Evolutionary conservation across 2,329 filamentous ascomycete species (phyloP).

Genomic region (Trichoderma gracile): DNA sequence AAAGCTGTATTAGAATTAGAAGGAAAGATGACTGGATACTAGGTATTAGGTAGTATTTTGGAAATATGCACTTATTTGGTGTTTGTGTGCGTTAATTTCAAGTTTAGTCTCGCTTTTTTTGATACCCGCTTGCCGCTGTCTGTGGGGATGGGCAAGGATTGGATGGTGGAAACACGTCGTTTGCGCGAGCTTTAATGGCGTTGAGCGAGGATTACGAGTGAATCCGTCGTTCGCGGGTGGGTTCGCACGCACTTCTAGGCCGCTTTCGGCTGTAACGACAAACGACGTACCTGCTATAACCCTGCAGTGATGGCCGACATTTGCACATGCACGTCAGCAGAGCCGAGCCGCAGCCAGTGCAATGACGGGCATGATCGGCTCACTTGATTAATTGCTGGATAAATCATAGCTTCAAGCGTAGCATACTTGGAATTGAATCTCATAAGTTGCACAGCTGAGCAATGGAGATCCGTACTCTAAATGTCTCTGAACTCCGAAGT

Average conservation of each 20-base stretch:
- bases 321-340: constrained; percentile 18
- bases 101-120: too few relatives aligned
- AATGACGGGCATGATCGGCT: background rate
- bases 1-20: too few relatives aligned
- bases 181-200: constrained; percentile 22
- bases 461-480: background rate
- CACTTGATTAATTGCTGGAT: background rate
- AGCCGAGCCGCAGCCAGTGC: background rate
- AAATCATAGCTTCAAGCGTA: background rate
- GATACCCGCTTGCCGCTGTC: too few relatives aligned
- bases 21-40: too few relatives aligned
- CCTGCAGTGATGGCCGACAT: constrained; percentile 7
- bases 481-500: too few relatives aligned
- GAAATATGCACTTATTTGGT: too few relatives aligned
- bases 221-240: background rate
- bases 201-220: constrained; percentile 7
- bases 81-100: too few relatives aligned
- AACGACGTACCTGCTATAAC: background rate
- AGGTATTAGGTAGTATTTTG: too few relatives aligned
- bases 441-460: background rate
- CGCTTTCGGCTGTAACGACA: constrained; percentile 5
- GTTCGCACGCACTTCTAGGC: constrained; percentile 9
- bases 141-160: constrained; percentile 25
- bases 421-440: background rate
- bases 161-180: constrained; percentile 21